These are phyloP conservation scores for Alternaria ventricosa DNA, from an alignment of 2,329 filamentous ascomycete genomes.

Conservation along the genomic window DNA sequence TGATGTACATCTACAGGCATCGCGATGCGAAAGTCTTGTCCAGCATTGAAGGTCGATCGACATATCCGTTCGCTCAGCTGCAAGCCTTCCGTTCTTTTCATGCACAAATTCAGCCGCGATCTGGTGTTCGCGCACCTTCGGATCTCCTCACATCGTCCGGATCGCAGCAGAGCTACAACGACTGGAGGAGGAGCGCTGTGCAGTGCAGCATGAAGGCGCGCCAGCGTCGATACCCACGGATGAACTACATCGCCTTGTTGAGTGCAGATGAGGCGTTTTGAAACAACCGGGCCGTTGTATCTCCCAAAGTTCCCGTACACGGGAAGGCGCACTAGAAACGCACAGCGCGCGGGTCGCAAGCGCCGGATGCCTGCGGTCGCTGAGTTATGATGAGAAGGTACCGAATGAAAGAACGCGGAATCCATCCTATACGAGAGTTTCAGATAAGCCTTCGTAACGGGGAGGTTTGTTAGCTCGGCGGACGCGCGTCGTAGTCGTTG, in stretches of 20 bases:
- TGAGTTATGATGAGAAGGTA: neutral
- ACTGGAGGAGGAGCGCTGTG: neutral
- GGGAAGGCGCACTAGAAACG: neutral
- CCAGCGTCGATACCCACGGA: neutral
- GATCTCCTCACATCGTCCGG: conserved; percentile 15
- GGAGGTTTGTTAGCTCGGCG: neutral
- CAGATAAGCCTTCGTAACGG: neutral
- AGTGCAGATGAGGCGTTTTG: neutral
- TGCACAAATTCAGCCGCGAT: neutral
- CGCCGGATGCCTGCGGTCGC: neutral
- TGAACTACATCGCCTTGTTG: neutral
- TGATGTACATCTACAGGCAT: neutral
- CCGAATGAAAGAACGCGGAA: neutral
- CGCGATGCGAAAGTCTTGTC: neutral
- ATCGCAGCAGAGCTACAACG: neutral
- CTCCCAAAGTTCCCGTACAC: neutral
- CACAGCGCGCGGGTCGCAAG: neutral
- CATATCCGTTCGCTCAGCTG: neutral
- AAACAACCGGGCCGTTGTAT: conserved; percentile 4
- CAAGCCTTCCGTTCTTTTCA: neutral
- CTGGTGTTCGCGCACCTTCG: conserved; percentile 3
- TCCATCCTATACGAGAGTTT: neutral
- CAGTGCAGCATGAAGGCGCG: neutral
- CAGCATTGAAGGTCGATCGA: neutral
- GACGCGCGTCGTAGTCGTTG: neutral